A percentile compares a stretch with the other conserved stretches of the same genome.
Evolutionary conservation across 176 grass and related monocot genomes (phyloP).

Genomic region (Luzula sylvatica): DNA sequence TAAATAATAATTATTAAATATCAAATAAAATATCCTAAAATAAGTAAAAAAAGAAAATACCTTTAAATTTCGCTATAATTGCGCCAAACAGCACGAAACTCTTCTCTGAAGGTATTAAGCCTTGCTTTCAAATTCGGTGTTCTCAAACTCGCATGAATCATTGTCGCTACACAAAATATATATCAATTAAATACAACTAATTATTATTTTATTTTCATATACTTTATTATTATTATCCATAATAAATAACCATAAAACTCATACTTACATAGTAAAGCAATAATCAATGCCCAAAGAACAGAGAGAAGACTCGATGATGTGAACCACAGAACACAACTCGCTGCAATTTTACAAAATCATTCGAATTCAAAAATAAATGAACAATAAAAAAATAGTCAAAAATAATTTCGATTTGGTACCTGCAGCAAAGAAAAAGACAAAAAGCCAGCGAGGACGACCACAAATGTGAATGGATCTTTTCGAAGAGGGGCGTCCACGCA

Average conservation of each 20-base stretch:
- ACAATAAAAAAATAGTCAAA: conserved; percentile 3
- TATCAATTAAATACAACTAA: too few relatives aligned
- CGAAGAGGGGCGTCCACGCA: conserved; percentile 64
- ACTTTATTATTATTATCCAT: background rate
- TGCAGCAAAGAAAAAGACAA: conserved; percentile 77
- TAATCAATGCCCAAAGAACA: conserved; percentile 51
- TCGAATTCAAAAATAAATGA: background rate
- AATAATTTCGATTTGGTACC: conserved; percentile 27
- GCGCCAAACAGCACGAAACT: conserved; percentile 64
- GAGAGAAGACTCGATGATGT: conserved; percentile 54
- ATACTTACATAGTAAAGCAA: conserved; percentile 49
- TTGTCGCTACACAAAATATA: conserved; percentile 36
- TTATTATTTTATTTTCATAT: background rate
- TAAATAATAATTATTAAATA: too few relatives aligned
- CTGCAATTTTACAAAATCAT: conserved; percentile 29
- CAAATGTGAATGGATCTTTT: conserved; percentile 99
- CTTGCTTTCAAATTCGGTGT: conserved; percentile 69
- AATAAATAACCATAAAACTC: background rate
- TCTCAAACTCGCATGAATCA: conserved; percentile 65
- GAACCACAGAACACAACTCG: conserved; percentile 54
- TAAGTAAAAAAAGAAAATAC: too few relatives aligned
- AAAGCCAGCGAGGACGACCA: conserved; percentile 79
- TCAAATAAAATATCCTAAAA: too few relatives aligned
- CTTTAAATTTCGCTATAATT: conserved; percentile 43
- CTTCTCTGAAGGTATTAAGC: conserved; percentile 59